These are phyloP conservation scores for Mangifera indica DNA, from an alignment of 345 rosid genomes.

Conservation along the genomic window DNA sequence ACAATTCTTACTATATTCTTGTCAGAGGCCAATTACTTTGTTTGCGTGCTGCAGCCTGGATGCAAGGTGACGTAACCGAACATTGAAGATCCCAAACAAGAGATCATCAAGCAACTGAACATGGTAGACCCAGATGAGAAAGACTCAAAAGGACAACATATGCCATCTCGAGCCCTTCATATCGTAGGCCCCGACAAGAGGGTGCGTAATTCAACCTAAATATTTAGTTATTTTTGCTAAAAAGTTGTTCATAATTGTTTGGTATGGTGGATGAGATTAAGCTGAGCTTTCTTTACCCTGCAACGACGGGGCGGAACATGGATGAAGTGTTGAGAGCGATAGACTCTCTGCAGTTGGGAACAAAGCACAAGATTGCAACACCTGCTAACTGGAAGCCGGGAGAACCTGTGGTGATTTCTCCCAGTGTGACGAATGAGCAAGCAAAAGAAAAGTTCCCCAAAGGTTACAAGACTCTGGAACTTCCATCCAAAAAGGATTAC, in stretches of 20 bases:
- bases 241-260: neutral
- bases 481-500: constrained; percentile 64
- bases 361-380: constrained; percentile 63
- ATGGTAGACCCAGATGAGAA: constrained; percentile 75
- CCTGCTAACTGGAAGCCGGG: constrained; percentile 81
- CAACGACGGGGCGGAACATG: constrained; percentile 70
- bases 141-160: constrained; percentile 34
- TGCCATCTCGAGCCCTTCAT: constrained; percentile 76
- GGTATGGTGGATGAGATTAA: constrained; percentile 43
- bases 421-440: constrained; percentile 48
- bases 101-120: constrained; percentile 61
- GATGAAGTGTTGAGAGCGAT: constrained; percentile 75
- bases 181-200: constrained; percentile 62
- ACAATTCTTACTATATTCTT: neutral
- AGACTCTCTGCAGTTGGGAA: constrained; percentile 56
- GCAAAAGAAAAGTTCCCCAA: constrained; percentile 66
- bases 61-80: constrained; percentile 69
- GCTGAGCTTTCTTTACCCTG: constrained; percentile 74
- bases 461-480: constrained; percentile 56
- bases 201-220: constrained; percentile 23
- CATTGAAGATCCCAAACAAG: constrained; percentile 62
- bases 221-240: neutral
- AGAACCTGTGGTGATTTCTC: constrained; percentile 65
- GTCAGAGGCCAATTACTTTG: neutral
- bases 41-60: constrained; percentile 33